Base-by-base conservation (phyloP, 495 filamentous ascomycete species). In the Penicillium argentinense region DNA sequence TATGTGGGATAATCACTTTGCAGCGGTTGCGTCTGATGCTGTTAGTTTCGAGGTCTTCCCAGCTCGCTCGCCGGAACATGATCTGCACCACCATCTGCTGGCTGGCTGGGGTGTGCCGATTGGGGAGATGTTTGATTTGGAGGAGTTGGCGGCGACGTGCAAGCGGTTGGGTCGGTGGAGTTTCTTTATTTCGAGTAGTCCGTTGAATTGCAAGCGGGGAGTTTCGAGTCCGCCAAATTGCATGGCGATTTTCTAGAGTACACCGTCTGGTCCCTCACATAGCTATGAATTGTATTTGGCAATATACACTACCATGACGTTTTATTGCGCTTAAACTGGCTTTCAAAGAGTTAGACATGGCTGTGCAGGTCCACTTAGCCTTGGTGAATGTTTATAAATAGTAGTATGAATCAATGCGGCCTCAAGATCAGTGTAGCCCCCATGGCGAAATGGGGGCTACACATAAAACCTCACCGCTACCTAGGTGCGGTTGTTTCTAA, bases 1-100 rank as follows among this genome's bases (percentile, higher is more conserved):
- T 66, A 64, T 89, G 39, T 84, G 85, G 67, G 83, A 88, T 51
- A 80, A 77, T 47, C 85, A 85, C 47, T 87, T 88, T 56, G 77
- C 83, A 9, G 76, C 76, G 1, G 84, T 87, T 16, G 82, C 78
- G 3, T 80, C 80, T 0, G 84, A 87, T 56, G 72, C 76, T 8
- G 81, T 84, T n/a, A 74, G 78, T 8, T 85, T 85, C 55, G 85
- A 86, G 64, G 77, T 78, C 1, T 86, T 74, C 67, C 81, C 84
- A 16, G 63, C 78, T 5, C 44, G 57, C 23, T 75, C 81, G 36
- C 61, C 57, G 16, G 68, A 76, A 33, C 77, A 64, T 59, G 68
- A 77, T 47, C 66, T 91, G 14, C 86, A 89, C 52, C 76, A 84
- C 51, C 79, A 83, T 56, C 60, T 89, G 5, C 66, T 90, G 12